Evolutionary conservation across 2,329 filamentous ascomycete species (phyloP).

Genomic region (Biscogniauxia mediterranea): DNA sequence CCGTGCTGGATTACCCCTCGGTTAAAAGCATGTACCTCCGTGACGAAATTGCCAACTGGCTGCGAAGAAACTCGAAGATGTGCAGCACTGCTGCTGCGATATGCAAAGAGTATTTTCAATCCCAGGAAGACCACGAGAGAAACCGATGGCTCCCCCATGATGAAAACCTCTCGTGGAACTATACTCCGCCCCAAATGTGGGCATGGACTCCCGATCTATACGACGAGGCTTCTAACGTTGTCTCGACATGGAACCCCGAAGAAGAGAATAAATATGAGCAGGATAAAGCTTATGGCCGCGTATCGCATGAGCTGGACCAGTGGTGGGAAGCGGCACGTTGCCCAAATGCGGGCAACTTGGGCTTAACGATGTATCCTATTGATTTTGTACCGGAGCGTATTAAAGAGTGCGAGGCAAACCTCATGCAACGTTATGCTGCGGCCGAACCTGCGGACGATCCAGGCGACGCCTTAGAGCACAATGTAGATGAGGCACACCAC

Average conservation of each 20-base stretch:
- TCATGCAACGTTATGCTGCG: slow-evolving; percentile 54
- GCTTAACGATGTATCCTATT: slow-evolving; percentile 58
- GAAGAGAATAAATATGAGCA: slow-evolving; percentile 57
- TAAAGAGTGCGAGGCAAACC: slow-evolving; percentile 57
- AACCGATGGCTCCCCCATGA: slow-evolving; percentile 49
- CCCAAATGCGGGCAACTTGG: slow-evolving; percentile 59
- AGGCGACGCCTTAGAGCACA: slow-evolving; percentile 38
- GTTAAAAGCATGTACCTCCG: slow-evolving; percentile 58
- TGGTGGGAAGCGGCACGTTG: slow-evolving; percentile 64
- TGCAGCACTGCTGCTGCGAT: slow-evolving; percentile 55
- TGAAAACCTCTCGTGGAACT: slow-evolving; percentile 55
- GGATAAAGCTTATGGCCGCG: slow-evolving; percentile 57
- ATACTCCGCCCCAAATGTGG: slow-evolving; percentile 40
- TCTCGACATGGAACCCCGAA: slow-evolving; percentile 50
- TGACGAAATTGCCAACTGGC: slow-evolving; percentile 60
- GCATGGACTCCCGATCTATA: slow-evolving; percentile 28
- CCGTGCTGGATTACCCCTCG: slow-evolving; percentile 49
- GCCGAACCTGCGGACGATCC: slow-evolving; percentile 35
- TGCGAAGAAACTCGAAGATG: slow-evolving; percentile 58
- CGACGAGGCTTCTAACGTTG: slow-evolving; percentile 42
- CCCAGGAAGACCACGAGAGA: slow-evolving; percentile 47
- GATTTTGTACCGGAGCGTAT: slow-evolving; percentile 58
- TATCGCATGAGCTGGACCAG: slow-evolving; percentile 62
- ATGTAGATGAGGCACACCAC: slow-evolving; percentile 32
- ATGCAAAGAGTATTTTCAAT: slow-evolving; percentile 53